Base-by-base conservation (phyloP, 441 rosid species). In the Corymbia calophylla region DNA sequence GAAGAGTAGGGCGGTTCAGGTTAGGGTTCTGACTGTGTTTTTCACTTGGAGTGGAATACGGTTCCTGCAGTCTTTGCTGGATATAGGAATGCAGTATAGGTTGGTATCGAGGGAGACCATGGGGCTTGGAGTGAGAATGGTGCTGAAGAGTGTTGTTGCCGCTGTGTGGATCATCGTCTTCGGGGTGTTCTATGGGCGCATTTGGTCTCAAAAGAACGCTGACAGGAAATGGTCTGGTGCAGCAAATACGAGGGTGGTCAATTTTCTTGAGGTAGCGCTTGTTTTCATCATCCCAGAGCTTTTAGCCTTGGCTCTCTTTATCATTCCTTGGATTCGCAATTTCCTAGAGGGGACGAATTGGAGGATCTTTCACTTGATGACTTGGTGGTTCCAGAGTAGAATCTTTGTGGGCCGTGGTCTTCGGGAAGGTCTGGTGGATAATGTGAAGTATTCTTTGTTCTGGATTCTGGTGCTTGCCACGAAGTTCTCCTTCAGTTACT, bases 321-420 rank as follows among this genome's bases (percentile, higher is more conserved):
- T 97, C 53, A 54, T 96, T 89, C 99, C 99, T 35, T 96, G 98
- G 98, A 92, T 97, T 58, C 93, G 97, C 93, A 97, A 96, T 90
- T 95, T 97, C 87, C 90, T 97, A 49, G 99, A 97, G 94, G 95
- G 90, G 91, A 94, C 94, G 48, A 95, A 97, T 88, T 97, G 98
- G 98, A 97, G 94, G 91, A 93, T 96, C 88, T 95, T 96, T 92
- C 92, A 94, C 88, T 88, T 93, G 87, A 70, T 96, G 81, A 92
- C 96, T n/a, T 97, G 99, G 99, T 97, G 99, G 99, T 97, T 96
- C 90, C 99, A 96, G 92, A 95, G 97, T 32, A 94, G 95, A 91
- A 96, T 94, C 87, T 97, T 94, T 86, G 98, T 97, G 89, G 99
- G 99, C 88, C 96, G 98, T 88, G 99, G 97, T 87, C 93, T 97